phyloP scores from a whole-genome alignment of 345 rosid genomes.

The Eucalyptus tenuipes region DNA sequence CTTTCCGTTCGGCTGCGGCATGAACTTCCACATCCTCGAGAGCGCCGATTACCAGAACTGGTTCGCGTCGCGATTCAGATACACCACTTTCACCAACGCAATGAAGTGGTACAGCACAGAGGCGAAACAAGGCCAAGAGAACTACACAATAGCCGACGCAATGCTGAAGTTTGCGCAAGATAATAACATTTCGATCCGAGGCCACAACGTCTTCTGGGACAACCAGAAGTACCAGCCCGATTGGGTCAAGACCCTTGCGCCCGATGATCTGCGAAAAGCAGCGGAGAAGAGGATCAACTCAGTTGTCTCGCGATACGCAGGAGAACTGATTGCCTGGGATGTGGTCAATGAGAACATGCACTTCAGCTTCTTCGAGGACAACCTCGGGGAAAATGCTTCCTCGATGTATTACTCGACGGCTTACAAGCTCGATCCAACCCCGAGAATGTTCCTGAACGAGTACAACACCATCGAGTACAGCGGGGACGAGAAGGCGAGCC shows the following conservation, averaged over 20 bases:
- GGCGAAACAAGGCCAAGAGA: constrained; percentile 32
- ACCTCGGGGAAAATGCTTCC: constrained; percentile 50
- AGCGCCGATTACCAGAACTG: constrained; percentile 44
- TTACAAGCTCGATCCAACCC: constrained; percentile 30
- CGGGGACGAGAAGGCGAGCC: constrained; percentile 8
- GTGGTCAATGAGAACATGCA: constrained; percentile 77
- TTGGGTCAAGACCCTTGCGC: constrained; percentile 46
- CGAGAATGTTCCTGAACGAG: constrained; percentile 64
- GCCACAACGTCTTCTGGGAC: constrained; percentile 81
- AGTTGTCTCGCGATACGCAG: constrained; percentile 50
- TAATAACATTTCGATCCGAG: constrained; percentile 44
- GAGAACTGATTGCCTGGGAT: constrained; percentile 72
- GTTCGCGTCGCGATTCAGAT: constrained; percentile 60
- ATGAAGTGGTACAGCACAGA: constrained; percentile 91
- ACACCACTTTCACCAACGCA: constrained; percentile 65
- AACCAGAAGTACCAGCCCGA: constrained; percentile 39
- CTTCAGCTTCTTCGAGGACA: constrained; percentile 63
- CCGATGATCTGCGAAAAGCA: constrained; percentile 18
- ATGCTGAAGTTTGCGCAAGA: constrained; percentile 38
- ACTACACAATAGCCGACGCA: constrained; percentile 54
- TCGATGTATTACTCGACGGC: constrained; percentile 25
- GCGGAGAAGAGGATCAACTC: constrained; percentile 43
- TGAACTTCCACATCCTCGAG: constrained; percentile 49
- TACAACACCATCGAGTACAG: constrained; percentile 54
- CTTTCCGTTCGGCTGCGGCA: constrained; percentile 65